phyloP scores from a whole-genome alignment of 805 yeast species.

The Cyberlindnera lachancei region DNA sequence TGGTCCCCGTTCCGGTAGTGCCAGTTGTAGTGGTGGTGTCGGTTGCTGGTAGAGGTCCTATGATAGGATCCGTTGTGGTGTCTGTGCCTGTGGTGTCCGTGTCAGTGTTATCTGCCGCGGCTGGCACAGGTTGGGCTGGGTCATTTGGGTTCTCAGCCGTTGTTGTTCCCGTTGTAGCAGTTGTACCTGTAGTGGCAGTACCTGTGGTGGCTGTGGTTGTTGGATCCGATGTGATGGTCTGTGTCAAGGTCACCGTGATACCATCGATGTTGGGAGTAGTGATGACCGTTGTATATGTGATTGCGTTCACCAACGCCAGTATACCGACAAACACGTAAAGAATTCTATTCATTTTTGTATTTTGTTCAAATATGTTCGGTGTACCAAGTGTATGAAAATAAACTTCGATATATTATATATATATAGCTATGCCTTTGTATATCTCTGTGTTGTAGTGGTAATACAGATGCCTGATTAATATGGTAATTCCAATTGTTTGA shows the following conservation, averaged over 20 bases:
- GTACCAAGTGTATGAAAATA: no score
- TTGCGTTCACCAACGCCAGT: constrained; percentile 7
- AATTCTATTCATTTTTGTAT: constrained; percentile 9
- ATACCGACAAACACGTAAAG: constrained; percentile 4
- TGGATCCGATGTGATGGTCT: constrained; percentile 7
- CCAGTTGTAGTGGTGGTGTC: constrained; percentile 1
- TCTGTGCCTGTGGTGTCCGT: constrained; percentile 4
- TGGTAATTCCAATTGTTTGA: no score
- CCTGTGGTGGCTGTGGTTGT: constrained; percentile 3
- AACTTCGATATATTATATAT: no score
- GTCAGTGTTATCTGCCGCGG: constrained; percentile 2
- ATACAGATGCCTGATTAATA: no score
- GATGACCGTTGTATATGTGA: constrained; percentile 14
- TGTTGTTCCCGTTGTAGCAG: constrained; percentile 1
- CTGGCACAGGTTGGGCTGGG: not conserved
- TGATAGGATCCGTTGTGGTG: constrained; percentile 1
- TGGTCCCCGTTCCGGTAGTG: constrained; percentile 2
- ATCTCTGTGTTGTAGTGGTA: no score
- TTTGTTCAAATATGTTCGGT: no score
- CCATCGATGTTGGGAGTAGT: constrained; percentile 21
- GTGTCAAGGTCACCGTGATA: constrained; percentile 18
- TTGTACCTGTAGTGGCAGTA: constrained; percentile 4
- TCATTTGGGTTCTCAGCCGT: constrained; percentile 4
- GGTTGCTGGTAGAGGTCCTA: constrained; percentile 1
- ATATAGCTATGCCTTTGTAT: no score